Percentiles rank a stretch among this genome's conserved stretches.
Evolutionary conservation across 331 rosid genomes (phyloP).

Genomic region (Malus hybrid): DNA sequence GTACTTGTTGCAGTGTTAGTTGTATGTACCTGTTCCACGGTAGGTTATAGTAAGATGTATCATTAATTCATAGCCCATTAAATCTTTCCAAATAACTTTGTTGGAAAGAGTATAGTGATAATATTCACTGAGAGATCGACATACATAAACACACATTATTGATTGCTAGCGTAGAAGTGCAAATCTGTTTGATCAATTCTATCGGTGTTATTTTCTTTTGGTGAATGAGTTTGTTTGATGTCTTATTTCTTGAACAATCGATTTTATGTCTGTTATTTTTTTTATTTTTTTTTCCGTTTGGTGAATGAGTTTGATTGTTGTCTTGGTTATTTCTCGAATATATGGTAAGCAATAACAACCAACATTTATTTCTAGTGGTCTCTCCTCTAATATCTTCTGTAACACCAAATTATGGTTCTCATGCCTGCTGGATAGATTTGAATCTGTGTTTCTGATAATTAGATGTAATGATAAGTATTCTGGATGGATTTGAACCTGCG

Average conservation of each 20-base stretch:
- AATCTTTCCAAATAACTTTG: not conserved
- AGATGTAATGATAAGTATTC: not conserved
- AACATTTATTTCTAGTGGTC: not conserved
- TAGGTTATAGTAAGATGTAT: slow-evolving; percentile 3
- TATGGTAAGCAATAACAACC: not conserved
- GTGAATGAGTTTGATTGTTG: not conserved
- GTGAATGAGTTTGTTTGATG: not conserved
- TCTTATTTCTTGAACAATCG: not conserved
- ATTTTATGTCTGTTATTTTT: not conserved
- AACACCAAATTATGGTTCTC: no score
- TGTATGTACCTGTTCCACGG: not conserved
- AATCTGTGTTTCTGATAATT: not conserved
- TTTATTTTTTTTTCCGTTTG: not conserved
- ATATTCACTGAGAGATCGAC: not conserved
- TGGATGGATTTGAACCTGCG: not conserved
- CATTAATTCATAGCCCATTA: not conserved
- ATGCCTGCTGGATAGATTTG: no score
- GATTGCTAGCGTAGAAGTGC: not conserved
- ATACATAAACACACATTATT: not conserved
- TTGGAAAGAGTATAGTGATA: not conserved
- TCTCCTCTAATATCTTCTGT: no score
- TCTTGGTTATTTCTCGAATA: not conserved
- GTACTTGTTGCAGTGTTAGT: slow-evolving; percentile 1
- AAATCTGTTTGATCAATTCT: not conserved
- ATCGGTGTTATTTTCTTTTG: not conserved